Percentiles rank a stretch among this genome's conserved stretches.
Evolutionary conservation across 2,329 filamentous ascomycete genomes (phyloP).

Genomic region (Chaetomium sp.): DNA sequence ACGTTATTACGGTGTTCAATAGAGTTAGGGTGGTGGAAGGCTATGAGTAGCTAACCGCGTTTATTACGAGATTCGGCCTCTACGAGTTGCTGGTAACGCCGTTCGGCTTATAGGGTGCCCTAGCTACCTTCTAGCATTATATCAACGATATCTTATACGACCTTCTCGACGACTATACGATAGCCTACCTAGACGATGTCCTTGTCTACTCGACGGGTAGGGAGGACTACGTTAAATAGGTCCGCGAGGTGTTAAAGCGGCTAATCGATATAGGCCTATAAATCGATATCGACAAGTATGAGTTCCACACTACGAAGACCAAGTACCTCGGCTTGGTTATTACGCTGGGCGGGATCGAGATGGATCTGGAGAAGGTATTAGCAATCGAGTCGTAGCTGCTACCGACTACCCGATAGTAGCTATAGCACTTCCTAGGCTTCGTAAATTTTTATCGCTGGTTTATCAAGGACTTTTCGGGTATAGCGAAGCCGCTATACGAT

Average conservation of each 20-base stretch:
- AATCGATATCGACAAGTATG: background rate
- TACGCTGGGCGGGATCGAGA: background rate
- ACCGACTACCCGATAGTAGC: background rate
- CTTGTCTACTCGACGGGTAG: background rate
- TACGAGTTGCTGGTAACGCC: background rate
- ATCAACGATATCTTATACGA: constrained; percentile 4
- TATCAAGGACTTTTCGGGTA: background rate
- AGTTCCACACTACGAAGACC: background rate
- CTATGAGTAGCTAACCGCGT: background rate
- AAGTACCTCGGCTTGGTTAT: constrained; percentile 10
- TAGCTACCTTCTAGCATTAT: too few relatives aligned
- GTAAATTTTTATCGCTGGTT: constrained; percentile 17
- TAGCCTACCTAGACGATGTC: background rate
- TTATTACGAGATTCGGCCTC: constrained; percentile 8
- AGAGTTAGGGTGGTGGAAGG: background rate
- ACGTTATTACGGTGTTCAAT: background rate
- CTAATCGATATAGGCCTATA: constrained; percentile 1
- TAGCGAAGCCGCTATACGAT: background rate
- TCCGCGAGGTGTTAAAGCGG: background rate
- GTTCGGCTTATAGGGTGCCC: background rate
- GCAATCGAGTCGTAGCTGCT: background rate
- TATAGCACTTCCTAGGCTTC: constrained; percentile 11
- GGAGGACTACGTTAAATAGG: background rate
- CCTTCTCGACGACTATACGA: background rate
- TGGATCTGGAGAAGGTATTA: background rate